Percentiles rank a stretch among this genome's conserved stretches.
Evolutionary conservation across 1,284 basidiomycete genomes (phyloP).

Genomic region (Irpex sp.): DNA sequence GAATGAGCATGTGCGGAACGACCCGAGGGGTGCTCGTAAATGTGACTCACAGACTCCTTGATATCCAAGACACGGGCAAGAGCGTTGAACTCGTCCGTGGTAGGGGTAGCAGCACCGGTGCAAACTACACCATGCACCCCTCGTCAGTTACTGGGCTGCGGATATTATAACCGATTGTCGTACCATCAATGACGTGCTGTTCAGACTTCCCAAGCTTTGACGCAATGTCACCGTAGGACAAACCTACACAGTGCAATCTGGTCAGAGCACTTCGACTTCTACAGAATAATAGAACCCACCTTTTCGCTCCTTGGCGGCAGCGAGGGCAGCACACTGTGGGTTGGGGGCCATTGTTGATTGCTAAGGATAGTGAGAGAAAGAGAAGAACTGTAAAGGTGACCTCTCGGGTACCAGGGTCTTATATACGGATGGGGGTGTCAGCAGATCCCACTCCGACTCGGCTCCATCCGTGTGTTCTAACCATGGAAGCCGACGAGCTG

Average conservation of each 20-base stretch:
- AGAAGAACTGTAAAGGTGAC: background rate
- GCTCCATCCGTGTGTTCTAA: background rate
- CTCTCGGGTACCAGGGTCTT: background rate
- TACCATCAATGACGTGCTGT: slow-evolving; percentile 51
- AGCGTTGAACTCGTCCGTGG: slow-evolving; percentile 46
- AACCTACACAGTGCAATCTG: slow-evolving; percentile 31
- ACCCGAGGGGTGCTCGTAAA: background rate
- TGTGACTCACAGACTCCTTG: slow-evolving; percentile 30
- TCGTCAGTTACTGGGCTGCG: background rate
- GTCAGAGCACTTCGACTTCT: background rate
- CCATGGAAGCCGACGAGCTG: background rate
- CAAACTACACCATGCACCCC: slow-evolving; percentile 39
- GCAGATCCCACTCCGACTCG: background rate
- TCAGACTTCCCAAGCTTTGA: slow-evolving; percentile 34
- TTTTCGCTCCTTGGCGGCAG: slow-evolving; percentile 44
- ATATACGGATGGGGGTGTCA: slow-evolving; percentile 4
- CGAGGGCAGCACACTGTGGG: slow-evolving; percentile 56
- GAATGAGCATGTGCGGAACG: background rate
- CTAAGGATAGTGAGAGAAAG: slow-evolving; percentile 6
- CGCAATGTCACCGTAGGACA: slow-evolving; percentile 47
- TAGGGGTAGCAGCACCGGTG: slow-evolving; percentile 43
- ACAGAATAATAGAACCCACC: slow-evolving; percentile 31
- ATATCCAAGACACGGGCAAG: slow-evolving; percentile 48
- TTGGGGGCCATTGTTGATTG: slow-evolving; percentile 34
- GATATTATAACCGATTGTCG: slow-evolving; percentile 10